phyloP scores from a whole-genome alignment of 1,284 basidiomycete species.

The Phellinidium pouzarii region DNA sequence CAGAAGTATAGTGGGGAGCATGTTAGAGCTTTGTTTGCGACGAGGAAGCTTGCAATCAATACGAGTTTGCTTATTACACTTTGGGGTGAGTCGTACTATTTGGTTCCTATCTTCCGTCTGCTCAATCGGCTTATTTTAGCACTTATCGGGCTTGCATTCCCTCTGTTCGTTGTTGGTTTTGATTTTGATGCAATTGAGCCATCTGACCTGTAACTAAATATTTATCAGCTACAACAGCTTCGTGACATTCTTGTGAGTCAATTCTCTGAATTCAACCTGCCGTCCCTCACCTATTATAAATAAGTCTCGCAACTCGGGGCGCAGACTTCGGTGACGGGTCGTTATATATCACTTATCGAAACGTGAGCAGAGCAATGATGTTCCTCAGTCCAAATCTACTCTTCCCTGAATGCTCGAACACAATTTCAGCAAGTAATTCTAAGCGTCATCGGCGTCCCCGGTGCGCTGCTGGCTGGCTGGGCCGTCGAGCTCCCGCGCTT shows the following conservation, averaged over 20 bases:
- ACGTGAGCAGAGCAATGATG: slow-evolving; percentile 38
- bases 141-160: slow-evolving; percentile 69
- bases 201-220: slow-evolving; percentile 10
- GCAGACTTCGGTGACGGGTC: slow-evolving; percentile 57
- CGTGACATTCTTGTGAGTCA: slow-evolving; percentile 51
- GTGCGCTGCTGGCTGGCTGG: slow-evolving; percentile 55
- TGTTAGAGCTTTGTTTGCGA: slow-evolving; percentile 18
- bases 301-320: slow-evolving; percentile 52
- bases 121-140: slow-evolving; percentile 54
- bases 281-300: neutral
- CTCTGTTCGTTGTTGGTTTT: slow-evolving; percentile 38
- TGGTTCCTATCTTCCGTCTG: slow-evolving; percentile 41
- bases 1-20: slow-evolving; percentile 36
- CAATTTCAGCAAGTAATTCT: slow-evolving; percentile 52
- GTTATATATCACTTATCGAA: slow-evolving; percentile 59
- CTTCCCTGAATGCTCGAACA: slow-evolving; percentile 3
- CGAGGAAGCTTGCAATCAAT: slow-evolving; percentile 16
- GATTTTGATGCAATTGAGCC: neutral
- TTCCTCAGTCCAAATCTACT: too few species aligned
- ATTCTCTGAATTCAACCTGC: neutral
- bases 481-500: slow-evolving; percentile 52
- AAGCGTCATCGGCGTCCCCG: slow-evolving; percentile 61
- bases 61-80: slow-evolving; percentile 16
- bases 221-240: slow-evolving; percentile 52
- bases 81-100: slow-evolving; percentile 13